A percentile compares a stretch with the other conserved stretches of the same genome.
Evolutionary conservation across 176 grass and related monocot genomes (phyloP).

Genomic region (Triticum monococcum): DNA sequence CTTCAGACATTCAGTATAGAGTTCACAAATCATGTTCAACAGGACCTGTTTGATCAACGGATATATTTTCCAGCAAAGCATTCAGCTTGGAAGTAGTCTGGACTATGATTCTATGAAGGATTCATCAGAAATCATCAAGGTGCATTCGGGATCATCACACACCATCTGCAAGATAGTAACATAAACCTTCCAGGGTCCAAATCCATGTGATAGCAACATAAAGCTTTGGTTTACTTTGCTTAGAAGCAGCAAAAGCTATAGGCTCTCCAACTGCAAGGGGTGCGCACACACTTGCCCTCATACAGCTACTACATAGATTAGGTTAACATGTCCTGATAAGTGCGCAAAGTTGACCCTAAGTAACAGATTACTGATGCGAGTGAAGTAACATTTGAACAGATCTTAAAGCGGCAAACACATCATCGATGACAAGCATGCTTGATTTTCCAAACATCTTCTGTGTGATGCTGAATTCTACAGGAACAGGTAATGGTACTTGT

Average conservation of each 20-base stretch:
- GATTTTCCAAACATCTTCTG: slow-evolving; percentile 23
- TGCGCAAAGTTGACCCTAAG: not conserved
- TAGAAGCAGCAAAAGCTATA: slow-evolving; percentile 19
- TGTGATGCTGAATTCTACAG: slow-evolving; percentile 37
- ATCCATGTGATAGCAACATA: not conserved
- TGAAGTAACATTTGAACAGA: slow-evolving; percentile 18
- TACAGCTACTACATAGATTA: slow-evolving; percentile 31
- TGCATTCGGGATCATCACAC: not conserved
- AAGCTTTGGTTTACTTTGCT: slow-evolving; percentile 32
- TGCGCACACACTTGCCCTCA: not conserved
- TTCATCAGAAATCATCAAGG: slow-evolving; percentile 9
- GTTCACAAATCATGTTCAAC: not conserved
- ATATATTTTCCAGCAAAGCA: not conserved
- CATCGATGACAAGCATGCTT: not conserved
- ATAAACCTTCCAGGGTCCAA: no score
- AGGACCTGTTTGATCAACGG: not conserved
- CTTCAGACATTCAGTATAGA: not conserved
- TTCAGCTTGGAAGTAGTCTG: not conserved
- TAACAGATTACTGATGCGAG: not conserved
- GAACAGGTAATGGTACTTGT: slow-evolving; percentile 70
- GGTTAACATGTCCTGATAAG: slow-evolving; percentile 13
- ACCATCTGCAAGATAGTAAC: no score
- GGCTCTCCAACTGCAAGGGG: slow-evolving; percentile 16
- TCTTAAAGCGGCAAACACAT: not conserved
- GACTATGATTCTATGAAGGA: not conserved